phyloP scores from a whole-genome alignment of 306 rosid species.

The Castanea sativa region DNA sequence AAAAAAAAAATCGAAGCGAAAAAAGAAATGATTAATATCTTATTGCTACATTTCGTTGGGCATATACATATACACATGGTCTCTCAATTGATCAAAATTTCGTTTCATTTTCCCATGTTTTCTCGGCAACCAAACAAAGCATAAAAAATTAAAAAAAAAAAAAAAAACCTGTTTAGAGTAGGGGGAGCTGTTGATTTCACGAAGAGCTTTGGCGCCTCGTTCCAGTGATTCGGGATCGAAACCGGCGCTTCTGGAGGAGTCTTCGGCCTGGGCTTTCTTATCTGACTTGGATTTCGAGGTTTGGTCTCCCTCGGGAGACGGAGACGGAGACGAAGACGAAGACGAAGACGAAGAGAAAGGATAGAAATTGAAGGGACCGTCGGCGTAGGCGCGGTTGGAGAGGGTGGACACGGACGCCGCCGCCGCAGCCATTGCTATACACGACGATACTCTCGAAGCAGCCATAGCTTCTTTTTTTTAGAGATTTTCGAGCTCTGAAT shows the following conservation, averaged over 20 bases:
- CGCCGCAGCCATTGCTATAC: conserved; percentile 72
- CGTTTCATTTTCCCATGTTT: not conserved
- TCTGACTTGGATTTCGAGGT: conserved; percentile 45
- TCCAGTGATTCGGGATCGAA: conserved; percentile 84
- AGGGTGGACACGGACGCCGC: conserved; percentile 43
- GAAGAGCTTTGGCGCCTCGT: conserved; percentile 88
- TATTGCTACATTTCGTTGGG: not conserved
- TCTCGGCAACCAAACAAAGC: not conserved
- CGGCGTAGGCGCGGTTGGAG: conserved; percentile 60
- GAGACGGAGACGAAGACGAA: conserved; percentile 34
- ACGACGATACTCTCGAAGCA: conserved; percentile 58
- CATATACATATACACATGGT: not conserved
- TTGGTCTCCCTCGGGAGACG: conserved; percentile 39
- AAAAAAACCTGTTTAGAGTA: conserved; percentile 56
- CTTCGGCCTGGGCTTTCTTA: conserved; percentile 45
- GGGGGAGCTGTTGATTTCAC: conserved; percentile 70
- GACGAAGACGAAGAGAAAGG: conserved; percentile 53
- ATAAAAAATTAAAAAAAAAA: not conserved
- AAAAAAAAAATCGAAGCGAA: not conserved
- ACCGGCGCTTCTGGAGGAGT: conserved; percentile 72
- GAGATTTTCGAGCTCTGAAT: conserved; percentile 22
- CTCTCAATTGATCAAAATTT: not conserved
- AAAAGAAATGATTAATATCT: not conserved
- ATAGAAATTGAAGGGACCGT: conserved; percentile 56
- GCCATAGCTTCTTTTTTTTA: conserved; percentile 35